Evolutionary conservation across 164 flowering plant species (phyloP), one percentile per base, ranked within the genome.

Genomic region (Protea cynaroides): DNA sequence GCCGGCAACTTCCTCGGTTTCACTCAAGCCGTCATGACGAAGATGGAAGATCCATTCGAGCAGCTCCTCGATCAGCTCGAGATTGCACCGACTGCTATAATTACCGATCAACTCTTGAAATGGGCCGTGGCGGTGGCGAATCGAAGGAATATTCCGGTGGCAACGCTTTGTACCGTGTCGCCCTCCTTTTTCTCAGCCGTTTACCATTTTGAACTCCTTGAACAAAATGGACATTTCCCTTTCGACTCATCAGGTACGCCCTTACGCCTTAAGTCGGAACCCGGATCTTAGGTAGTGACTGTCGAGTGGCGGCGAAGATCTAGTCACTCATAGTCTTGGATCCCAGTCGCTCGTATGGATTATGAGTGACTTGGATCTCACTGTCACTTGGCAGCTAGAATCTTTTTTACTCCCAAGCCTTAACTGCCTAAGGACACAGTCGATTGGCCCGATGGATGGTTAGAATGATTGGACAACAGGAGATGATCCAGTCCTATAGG

Each of bases 1-100:
- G 86, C 62, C 25, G 56, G 57, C 0, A 83, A 80, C 17, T 92
- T 92, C 66, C 0, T 82, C 0, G 71, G 81, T 14, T 92, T 92
- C 66, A 0, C 81, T 1, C 70, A 81, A 18, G 93, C 95, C 12
- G 81, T 78, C 0, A 11, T 3, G 56, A 84, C 86, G 0, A 79
- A 79, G 69, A 60, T 92, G 80, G 85, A 70, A 36, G 83, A 36
- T 24, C 89, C 92, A 5, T 71, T 85, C 22, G 93, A 84, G 75
- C 54, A 34, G 63, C 72, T 88, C 3, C 75, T 92, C 1, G 83
- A 81, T 24, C 63, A 62, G 64, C 73, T 84, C 11, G 69, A 74
- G 56, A 64, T 61, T 52, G 75, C 78, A 14, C 70, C 60, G 10
- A 68, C 74, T 9, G 66, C 67, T 10, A 83, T 89, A 10, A 25